Base-by-base conservation (phyloP, 768 basidiomycete genomes). In the Leccinum disarticulatum region DNA sequence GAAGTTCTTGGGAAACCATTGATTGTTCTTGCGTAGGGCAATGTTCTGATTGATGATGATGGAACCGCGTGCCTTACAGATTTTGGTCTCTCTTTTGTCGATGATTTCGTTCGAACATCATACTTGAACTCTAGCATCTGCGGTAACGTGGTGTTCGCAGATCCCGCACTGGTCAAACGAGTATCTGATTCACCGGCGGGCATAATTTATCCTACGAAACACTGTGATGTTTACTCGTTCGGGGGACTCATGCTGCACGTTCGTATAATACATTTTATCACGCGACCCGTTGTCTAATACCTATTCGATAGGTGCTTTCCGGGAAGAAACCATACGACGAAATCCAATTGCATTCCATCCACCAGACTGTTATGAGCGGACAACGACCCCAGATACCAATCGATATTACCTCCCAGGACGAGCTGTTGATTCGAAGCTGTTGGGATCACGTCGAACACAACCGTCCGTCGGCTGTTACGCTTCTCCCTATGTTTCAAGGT, bases 61-160 rank as follows among this genome's bases (percentile, higher is more conserved):
- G 73, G 73, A 17, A 68, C 73, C 13, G 81, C 81, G 13, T 78
- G 78, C 52, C 69, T 83, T 6, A 76, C 80, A 2, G 82, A 83
- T 63, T 83, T 83, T 60, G 81, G 82, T 6, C 71, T 81, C 17
- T 71, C 70, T 2, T 27, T 71, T 17, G 52, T 60, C 56, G 55
- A 17, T 4, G 73, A 75, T 27, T 70, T 73, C 27, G 25, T 61
- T 48, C 72, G 64, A 13, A 70, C 72, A 30, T 55, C 70, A 10
- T 71, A 71, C 50, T 19, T 74, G 46, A 75, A 70, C 17, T 78
- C 78, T 70, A 27, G 49, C 17, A 51, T 73, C 31, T 61, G 68
- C 30, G 82, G 81, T 4, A 74, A 73, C 15, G 70, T 81, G 28
- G 75, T 78, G 3, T 83, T 81, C 73, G 77, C 80, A n/a, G 82